Evolutionary conservation across 768 basidiomycete species (phyloP).

Genomic region (Saitozyma podzolica): DNA sequence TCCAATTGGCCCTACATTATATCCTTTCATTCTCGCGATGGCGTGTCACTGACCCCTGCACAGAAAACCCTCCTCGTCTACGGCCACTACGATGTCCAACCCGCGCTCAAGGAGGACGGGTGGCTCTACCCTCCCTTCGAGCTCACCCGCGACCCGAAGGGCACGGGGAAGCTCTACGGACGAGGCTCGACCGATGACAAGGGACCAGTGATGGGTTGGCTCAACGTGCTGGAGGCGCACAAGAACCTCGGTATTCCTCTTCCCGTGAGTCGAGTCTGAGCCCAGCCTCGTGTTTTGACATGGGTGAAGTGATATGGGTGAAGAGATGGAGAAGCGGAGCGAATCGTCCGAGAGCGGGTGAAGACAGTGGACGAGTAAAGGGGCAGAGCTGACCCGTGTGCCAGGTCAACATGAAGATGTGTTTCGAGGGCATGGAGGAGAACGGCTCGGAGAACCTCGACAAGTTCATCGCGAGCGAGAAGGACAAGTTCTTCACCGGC

Average conservation of each 20-base stretch:
- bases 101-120: conserved; percentile 67
- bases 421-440: conserved; percentile 98
- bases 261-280: conserved; percentile 57
- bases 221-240: conserved; percentile 87
- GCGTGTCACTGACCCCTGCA: conserved; percentile 11
- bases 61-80: conserved; percentile 87
- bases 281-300: not conserved
- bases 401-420: conserved; percentile 75
- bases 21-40: not conserved
- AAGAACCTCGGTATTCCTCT: conserved; percentile 64
- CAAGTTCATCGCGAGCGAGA: conserved; percentile 76
- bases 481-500: conserved; percentile 75
- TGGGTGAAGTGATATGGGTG: not conserved
- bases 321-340: not conserved
- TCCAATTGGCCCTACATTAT: not conserved
- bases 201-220: conserved; percentile 83
- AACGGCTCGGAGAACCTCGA: conserved; percentile 87
- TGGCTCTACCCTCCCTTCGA: conserved; percentile 86
- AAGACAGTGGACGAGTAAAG: too few relatives aligned
- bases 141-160: conserved; percentile 60
- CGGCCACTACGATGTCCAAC: conserved; percentile 95
- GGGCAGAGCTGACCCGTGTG: not conserved
- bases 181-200: conserved; percentile 90
- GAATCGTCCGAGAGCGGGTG: too few relatives aligned
- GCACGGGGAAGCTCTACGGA: conserved; percentile 68